phyloP scores from a whole-genome alignment of 306 rosid genomes.

The Corylus americana region DNA sequence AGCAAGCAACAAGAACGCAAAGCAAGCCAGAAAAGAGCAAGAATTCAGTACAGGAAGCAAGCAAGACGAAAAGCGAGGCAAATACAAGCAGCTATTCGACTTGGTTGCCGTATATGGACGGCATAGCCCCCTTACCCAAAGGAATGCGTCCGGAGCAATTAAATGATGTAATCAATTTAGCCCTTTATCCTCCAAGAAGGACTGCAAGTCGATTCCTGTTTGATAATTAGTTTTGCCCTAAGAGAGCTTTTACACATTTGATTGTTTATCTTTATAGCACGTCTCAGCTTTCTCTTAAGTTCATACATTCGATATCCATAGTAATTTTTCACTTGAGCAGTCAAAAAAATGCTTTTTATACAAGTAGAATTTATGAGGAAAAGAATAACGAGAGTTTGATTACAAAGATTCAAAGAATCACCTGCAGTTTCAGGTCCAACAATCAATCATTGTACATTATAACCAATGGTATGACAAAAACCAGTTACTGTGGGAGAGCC shows the following conservation, averaged over 20 bases:
- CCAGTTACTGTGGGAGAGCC: conserved; percentile 19
- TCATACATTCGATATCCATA: not conserved
- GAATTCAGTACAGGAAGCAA: not conserved
- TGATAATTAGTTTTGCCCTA: no score
- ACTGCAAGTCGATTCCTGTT: no score
- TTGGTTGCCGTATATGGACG: not conserved
- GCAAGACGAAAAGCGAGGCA: not conserved
- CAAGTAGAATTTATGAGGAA: not conserved
- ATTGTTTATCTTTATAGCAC: no score
- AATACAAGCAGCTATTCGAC: no score
- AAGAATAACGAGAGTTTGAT: not conserved
- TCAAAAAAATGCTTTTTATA: not conserved
- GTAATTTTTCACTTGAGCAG: not conserved
- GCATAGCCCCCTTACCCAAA: not conserved
- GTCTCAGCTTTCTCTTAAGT: no score
- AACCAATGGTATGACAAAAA: conserved; percentile 1
- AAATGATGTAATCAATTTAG: no score
- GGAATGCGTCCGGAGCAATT: not conserved
- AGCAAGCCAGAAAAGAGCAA: not conserved
- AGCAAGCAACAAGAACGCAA: not conserved
- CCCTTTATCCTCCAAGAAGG: not conserved
- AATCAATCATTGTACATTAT: conserved; percentile 22
- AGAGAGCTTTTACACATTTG: no score
- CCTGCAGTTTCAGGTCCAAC: conserved; percentile 14
- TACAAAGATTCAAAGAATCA: conserved; percentile 18